Conservation (phyloP, 1,139 yeast genomes). For the Magnusiomyces fungicola region DNA sequence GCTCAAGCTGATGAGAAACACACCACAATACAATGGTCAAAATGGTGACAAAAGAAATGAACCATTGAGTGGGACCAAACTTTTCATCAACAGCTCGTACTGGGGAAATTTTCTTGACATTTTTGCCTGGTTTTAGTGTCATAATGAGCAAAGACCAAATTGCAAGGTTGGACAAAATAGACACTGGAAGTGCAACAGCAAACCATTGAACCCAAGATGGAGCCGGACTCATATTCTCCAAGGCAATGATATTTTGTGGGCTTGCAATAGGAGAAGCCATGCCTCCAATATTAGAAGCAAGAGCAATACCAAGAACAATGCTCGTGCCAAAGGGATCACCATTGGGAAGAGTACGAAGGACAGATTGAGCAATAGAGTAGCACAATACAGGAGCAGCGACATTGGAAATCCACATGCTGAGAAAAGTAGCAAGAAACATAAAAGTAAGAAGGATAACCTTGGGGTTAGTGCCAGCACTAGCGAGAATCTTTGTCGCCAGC, state of each 20-base stretch:
- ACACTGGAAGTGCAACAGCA: slow-evolving; percentile 73
- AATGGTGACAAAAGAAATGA: slow-evolving; percentile 56
- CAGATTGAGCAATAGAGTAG: slow-evolving; percentile 82
- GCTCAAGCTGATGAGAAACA: slow-evolving; percentile 58
- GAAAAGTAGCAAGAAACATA: slow-evolving; percentile 77
- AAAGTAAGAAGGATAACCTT: slow-evolving; percentile 64
- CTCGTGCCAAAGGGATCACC: slow-evolving; percentile 75
- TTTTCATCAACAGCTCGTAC: slow-evolving; percentile 51
- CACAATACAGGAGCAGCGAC: slow-evolving; percentile 95
- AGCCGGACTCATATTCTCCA: slow-evolving; percentile 78
- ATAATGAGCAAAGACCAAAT: slow-evolving; percentile 67
- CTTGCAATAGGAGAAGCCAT: slow-evolving; percentile 96
- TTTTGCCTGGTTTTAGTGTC: slow-evolving; percentile 55
- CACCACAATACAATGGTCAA: slow-evolving; percentile 83
- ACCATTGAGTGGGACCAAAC: slow-evolving; percentile 67
- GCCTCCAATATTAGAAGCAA: slow-evolving; percentile 90
- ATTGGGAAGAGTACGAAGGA: slow-evolving; percentile 73
- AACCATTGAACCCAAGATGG: slow-evolving; percentile 98
- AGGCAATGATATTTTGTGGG: slow-evolving; percentile 88
- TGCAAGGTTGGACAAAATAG: slow-evolving; percentile 50
- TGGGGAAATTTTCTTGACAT: slow-evolving; percentile 45
- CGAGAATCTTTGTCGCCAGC: slow-evolving; percentile 69
- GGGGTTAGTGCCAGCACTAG: slow-evolving; percentile 84
- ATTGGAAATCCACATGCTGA: slow-evolving; percentile 93
- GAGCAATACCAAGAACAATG: slow-evolving; percentile 78